Base-by-base conservation (phyloP, 768 basidiomycete species). In the Psilocybe cubensis region DNA sequence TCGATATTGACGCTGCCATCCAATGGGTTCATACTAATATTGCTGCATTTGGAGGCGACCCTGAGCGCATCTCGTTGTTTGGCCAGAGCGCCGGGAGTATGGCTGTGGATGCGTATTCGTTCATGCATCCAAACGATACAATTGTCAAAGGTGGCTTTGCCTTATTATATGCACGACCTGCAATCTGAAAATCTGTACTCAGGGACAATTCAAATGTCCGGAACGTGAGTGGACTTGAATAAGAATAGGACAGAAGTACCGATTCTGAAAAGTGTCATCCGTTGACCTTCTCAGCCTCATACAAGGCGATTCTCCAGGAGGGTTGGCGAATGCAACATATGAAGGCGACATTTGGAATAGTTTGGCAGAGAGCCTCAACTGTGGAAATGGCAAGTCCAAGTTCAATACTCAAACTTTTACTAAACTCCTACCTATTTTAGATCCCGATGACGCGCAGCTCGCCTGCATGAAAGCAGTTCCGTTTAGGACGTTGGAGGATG, bases 1-100 rank as follows among this genome's bases (percentile, higher is more conserved):
- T 76, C 8, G 76, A 78, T 52, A 27, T 68, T 7, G 66, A 74
- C 20, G 72, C 74, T 17, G 79, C 72, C n/a, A 70, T 81, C 3
- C 60, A 79, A 56, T 81, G 79, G 81, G 73, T 82, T 4, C 72
- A 77, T 43, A 67, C 73, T 44, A 79, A 83, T 59, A 81, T 83
- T 42, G 73, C 69, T 6, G 69, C 63, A 21, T 83, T 82, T 41
- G 75, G 75, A 43, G 75, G 75, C n/a, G 74, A 75, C 52, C 75
- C 74, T 1, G 59, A 71, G 3, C 70, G 80, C 49, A 67, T 77
- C 14, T 61, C 63, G 9, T 45, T 77, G 11, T 74, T 72, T 41
- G 76, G 76, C 2, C 71, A 76, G 50, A 74, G 74, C 55, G 75
- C 75, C 18, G 76, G 75, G 2, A 70, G 63, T 33, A 67, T 63